These are phyloP conservation scores for Cucumis sativus DNA, from an alignment of 306 rosid species.

Conservation along the genomic window Cucumber_9930_V3 NC_026658.2:17683001-17683500, in stretches of 20 bases:
- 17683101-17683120: slow-evolving; percentile 48
- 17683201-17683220: not conserved
- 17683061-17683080: slow-evolving; percentile 37
- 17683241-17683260: not conserved
- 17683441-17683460: not conserved
- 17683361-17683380: not conserved
- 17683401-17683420: not conserved
- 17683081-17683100: slow-evolving; percentile 74
- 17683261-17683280: not conserved
- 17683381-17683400: not conserved
- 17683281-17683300: not conserved
- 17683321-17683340: not conserved
- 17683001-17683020: slow-evolving; percentile 71
- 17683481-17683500: too few species aligned
- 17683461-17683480: not conserved
- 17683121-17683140: not conserved
- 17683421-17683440: not conserved
- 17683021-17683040: slow-evolving; percentile 79
- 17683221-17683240: not conserved
- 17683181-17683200: not conserved
- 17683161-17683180: not conserved
- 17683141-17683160: not conserved
- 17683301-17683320: not conserved
- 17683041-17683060: slow-evolving; percentile 73
- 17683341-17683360: not conserved